Evolutionary conservation across 1,284 basidiomycete species (phyloP), one percentile per base, ranked within the genome.

Genomic region (Anthracocystis walkeri): DNA sequence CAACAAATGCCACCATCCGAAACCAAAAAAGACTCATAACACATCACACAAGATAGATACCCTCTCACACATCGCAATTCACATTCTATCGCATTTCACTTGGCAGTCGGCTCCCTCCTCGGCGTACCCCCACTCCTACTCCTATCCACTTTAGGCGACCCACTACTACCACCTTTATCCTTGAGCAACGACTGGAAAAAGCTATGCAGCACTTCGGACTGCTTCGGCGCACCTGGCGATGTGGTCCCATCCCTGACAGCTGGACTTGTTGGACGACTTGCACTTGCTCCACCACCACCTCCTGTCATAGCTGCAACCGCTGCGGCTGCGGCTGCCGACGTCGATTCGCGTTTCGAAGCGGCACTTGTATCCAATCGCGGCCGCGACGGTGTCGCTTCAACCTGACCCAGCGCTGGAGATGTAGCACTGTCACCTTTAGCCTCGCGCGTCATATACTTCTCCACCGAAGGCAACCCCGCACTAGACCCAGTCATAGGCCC

Each of bases 161-260:
- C 66, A 5, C 58, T 55, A 11, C 60, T 52, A 4, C 42, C 38
- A 0, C 66, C 72, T 20, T 75, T 75, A 29, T 75, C 73, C 56
- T 75, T 75, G 54, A 75, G 62, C 50, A 75, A 29, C 11, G 67
- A 61, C 65, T 83, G 80, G 80, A 83, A 83, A 61, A 83, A 83
- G 51, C 72, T 80, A 48, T 83, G 82, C 33, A 83, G 65, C 11
- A 82, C 82, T 51, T 83, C 82, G 27, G 59, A 73, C 67, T 83
- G 82, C 45, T 76, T 79, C 0, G 77, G 80, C 38, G 76, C 64
- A 27, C 68, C 65, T 7, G 66, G 68, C 42, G 65, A 65, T 1
- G 69, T 56, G 4, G 57, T 48, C 7, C 67, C 58, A 0, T 58
- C 52, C 18, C 27, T 33, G 6, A 65, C 53, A 2, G 68, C 66